A percentile compares a stretch with the other conserved stretches of the same genome.
phyloP scores from a whole-genome alignment of 2,329 filamentous ascomycete genomes.

The Allantophomopsis lycopodina region DNA sequence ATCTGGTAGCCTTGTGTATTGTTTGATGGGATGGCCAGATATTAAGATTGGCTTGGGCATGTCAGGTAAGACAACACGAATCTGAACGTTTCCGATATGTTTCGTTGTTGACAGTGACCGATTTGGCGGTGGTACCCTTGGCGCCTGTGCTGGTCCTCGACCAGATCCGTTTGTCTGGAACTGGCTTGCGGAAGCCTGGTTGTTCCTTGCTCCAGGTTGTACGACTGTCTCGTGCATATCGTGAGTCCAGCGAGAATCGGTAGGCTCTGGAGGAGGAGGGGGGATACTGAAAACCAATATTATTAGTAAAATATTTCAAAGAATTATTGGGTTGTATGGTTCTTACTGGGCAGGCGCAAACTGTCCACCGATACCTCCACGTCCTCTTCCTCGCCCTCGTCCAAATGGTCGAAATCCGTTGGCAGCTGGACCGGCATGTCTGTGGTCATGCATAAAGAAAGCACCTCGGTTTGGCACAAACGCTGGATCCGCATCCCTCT shows the following conservation, averaged over 20 bases:
- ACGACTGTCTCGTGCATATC: slow-evolving; percentile 76
- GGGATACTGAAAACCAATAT: neutral
- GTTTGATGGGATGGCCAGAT: slow-evolving; percentile 66
- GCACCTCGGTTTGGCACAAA: slow-evolving; percentile 90
- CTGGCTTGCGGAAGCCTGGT: slow-evolving; percentile 8
- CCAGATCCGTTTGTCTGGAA: slow-evolving; percentile 21
- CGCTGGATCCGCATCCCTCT: slow-evolving; percentile 76
- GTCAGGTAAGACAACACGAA: slow-evolving; percentile 67
- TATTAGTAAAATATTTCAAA: slow-evolving; percentile 6
- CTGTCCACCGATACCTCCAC: slow-evolving; percentile 37
- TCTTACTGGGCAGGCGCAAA: slow-evolving; percentile 53
- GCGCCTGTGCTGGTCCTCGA: slow-evolving; percentile 18
- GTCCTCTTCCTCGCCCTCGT: slow-evolving; percentile 48
- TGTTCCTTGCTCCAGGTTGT: slow-evolving; percentile 22
- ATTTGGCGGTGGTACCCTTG: slow-evolving; percentile 54
- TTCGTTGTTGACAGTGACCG: slow-evolving; percentile 72
- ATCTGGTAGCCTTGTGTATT: slow-evolving; percentile 88
- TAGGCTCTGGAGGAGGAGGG: slow-evolving; percentile 32
- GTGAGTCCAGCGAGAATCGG: slow-evolving; percentile 75
- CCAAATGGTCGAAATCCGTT: slow-evolving; percentile 67
- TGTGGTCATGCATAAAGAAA: slow-evolving; percentile 95
- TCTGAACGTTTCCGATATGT: slow-evolving; percentile 70
- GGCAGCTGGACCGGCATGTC: slow-evolving; percentile 60
- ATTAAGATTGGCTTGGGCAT: slow-evolving; percentile 62
- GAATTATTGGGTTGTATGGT: slow-evolving; percentile 25